phyloP scores from a whole-genome alignment of 1,139 yeast species.

The Meyerozyma carpophila region DNA sequence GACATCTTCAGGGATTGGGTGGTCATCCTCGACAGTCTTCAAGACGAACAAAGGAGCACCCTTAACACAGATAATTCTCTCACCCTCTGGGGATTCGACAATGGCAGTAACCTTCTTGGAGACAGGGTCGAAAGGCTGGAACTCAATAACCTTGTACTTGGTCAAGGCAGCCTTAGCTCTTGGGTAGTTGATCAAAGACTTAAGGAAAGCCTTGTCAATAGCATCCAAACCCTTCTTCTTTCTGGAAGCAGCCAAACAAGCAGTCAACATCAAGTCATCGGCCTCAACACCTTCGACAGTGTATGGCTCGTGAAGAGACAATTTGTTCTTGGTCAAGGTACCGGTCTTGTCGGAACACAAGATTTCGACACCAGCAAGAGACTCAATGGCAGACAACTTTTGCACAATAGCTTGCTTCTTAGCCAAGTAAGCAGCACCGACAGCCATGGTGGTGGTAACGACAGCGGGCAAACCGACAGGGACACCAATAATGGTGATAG shows the following conservation, averaged over 20 bases:
- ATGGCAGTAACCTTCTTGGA: slow-evolving; percentile 94
- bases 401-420: slow-evolving; percentile 98
- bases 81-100: slow-evolving; percentile 95
- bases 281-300: slow-evolving; percentile 99
- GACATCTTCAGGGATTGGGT: slow-evolving; percentile 93
- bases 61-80: slow-evolving; percentile 92
- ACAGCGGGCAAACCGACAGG: slow-evolving; percentile 99
- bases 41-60: slow-evolving; percentile 96
- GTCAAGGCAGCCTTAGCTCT: slow-evolving; percentile 93
- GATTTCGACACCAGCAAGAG: slow-evolving; percentile 98
- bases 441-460: slow-evolving; percentile 99
- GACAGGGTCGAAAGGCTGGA: slow-evolving; percentile 97
- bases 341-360: slow-evolving; percentile 99
- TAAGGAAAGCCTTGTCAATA: slow-evolving; percentile 94
- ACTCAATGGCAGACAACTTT: slow-evolving; percentile 96
- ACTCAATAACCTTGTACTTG: slow-evolving; percentile 91
- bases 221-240: slow-evolving; percentile 99
- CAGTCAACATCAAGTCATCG: slow-evolving; percentile 95
- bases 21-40: slow-evolving; percentile 95
- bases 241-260: slow-evolving; percentile 97
- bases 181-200: slow-evolving; percentile 81
- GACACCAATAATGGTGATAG: slow-evolving; percentile 98
- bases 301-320: slow-evolving; percentile 96
- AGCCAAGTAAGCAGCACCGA: slow-evolving; percentile 99
- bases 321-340: slow-evolving; percentile 96